Evolutionary conservation across 805 yeast species (phyloP), one percentile per base, ranked within the genome.

Genomic region (Metschnikowia kofuensis): DNA sequence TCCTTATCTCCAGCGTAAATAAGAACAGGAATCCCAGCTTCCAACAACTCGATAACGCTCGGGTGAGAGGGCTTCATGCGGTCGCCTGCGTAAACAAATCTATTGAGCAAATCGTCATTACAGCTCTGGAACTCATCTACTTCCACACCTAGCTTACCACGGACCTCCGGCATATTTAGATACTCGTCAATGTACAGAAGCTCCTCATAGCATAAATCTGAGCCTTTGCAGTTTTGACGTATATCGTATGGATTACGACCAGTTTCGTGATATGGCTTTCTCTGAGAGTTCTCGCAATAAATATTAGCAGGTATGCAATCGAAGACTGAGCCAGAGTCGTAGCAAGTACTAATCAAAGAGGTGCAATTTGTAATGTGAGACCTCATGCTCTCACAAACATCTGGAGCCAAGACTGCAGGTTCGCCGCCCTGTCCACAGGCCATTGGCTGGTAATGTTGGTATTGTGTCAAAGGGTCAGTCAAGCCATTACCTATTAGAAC

Each of bases 1-100:
- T 89, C 97, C 68, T 89, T 87, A 66, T 89, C 96, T 62, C 97
- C 97, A n/a, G 96, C 96, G 59, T 89, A 90, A 52, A 89, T 80
- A 61, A 90, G 77, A 5, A 89, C 91, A 15, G 96, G 96, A 41
- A 89, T 62, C 27, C 80, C 85, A 49, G 76, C 67, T 60, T 87
- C 84, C 58, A 89, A 76, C 53, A 55, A 48, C 40, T 80, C 80
- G 26, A 84, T 75, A 36, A 92, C 89, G 44, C 80, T 82, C 58
- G 76, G 79, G 64, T 89, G 94, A 77, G 84, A 89, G 27, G 96
- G 96, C 67, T 85, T 84, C 84, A 87, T 83, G 86, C 92, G 87
- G 71, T 92, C 99, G 54, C 97, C 97, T 16, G 88, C 82, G 58
- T 89, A 80, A 55, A 86, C 62, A 69, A 92, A 92, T 76, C 87